Base-by-base conservation (phyloP, 75 land plant species). In the Adiantum capillusveneris region DNA sequence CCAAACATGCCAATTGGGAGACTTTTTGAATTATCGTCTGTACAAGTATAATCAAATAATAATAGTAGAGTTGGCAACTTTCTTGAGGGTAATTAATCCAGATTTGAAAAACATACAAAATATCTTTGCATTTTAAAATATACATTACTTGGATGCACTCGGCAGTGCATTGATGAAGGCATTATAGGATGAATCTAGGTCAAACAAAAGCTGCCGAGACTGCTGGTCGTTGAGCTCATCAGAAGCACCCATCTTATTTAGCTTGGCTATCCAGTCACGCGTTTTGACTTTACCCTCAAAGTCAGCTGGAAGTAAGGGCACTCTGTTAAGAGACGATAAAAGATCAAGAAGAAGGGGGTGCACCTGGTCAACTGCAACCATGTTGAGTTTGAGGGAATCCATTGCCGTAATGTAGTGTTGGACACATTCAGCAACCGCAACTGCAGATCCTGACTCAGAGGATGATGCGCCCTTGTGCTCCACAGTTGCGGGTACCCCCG, bases 151-250 rank as follows among this genome's bases (percentile, higher is more conserved):
- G 1, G 79, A 74, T 7, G 83, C 75, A 53, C 64, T 83, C 18
- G 98, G 98, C 56, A 92, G 61, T 9, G 96, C 84, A n/a, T 87
- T 83, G 75, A 92, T 92, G 65, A 92, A 92, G n/a, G 87, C 83
- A 41, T 89, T 92, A 62, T 88, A 92, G 6, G 98, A 92, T 0
- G 90, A 78, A 31, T 92, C 98, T 11, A 92, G 79, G 65, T 92
- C 98, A 55, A 92, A 92, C 30, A 80, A 81, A 19, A 92, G 79
- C 75, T 92, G 98, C 55, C 98, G 42, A 0, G 98, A 59, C 77
- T 92, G 90, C 70, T 85, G 86, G 39, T 88, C 90, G 6, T 81
- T 85, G 26, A 92, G 73, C 79, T 92, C 98, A 57, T 92, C 98
- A 0, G 95, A 68, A 0, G 98, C 98, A 20, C 86, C 79, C 98